phyloP scores from a whole-genome alignment of 2,329 filamentous ascomycete genomes.

The Teratosphaeria zuluensis region DNA sequence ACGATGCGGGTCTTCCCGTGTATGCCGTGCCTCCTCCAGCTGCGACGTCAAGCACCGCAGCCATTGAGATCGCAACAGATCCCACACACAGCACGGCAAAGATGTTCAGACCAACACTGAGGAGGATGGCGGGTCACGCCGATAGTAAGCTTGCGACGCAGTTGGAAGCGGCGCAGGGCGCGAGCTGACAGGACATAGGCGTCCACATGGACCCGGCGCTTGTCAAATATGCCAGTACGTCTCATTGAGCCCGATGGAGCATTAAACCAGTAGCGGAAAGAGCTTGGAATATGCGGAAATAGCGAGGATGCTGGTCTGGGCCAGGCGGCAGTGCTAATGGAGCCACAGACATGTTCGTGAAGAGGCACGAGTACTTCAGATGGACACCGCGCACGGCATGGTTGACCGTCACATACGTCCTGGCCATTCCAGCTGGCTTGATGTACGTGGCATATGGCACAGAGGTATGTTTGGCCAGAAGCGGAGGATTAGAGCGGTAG shows the following conservation, averaged over 20 bases:
- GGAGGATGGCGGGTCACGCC: conserved; percentile 27
- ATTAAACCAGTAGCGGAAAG: neutral
- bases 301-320: neutral
- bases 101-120: conserved; percentile 22
- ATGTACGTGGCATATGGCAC: conserved; percentile 66
- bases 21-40: neutral
- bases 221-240: conserved; percentile 45
- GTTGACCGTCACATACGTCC: conserved; percentile 67
- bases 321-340: conserved; percentile 1
- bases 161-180: neutral
- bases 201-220: conserved; percentile 47
- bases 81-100: conserved; percentile 4
- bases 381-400: conserved; percentile 79
- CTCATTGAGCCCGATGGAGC: neutral
- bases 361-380: conserved; percentile 89
- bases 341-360: conserved; percentile 62
- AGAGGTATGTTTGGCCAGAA: conserved; percentile 58
- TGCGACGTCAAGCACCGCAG: conserved; percentile 1
- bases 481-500: neutral
- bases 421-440: conserved; percentile 60
- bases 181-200: conserved; percentile 23
- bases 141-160: conserved; percentile 20
- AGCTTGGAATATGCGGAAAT: neutral
- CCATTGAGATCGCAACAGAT: neutral
- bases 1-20: neutral